These are phyloP conservation scores for Candida mesenterica DNA, from an alignment of 1,139 yeast genomes.

Conservation along the genomic window DNA sequence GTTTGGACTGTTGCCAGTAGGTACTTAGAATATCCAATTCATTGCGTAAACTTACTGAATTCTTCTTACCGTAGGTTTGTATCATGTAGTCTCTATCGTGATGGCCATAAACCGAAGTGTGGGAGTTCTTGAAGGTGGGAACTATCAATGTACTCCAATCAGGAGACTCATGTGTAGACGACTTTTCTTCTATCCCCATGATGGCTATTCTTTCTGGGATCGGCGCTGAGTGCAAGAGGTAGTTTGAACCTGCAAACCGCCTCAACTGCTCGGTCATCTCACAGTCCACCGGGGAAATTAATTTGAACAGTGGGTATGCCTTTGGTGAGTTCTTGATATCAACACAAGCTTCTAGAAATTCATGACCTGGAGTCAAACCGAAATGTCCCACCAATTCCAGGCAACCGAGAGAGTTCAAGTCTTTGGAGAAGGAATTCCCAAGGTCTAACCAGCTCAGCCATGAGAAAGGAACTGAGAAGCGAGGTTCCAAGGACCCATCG, in stretches of 20 bases:
- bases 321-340: not conserved
- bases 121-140: constrained; percentile 5
- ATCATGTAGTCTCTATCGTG: not conserved
- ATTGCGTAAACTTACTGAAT: too few relatives aligned
- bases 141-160: constrained; percentile 8
- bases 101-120: not conserved
- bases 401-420: not conserved
- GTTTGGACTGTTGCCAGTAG: not conserved
- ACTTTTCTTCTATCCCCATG: constrained; percentile 17
- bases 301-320: constrained; percentile 1
- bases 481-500: constrained; percentile 5
- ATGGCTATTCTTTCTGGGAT: constrained; percentile 17
- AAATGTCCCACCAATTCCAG: not conserved
- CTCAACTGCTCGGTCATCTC: constrained; percentile 12
- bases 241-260: constrained; percentile 12
- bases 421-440: not conserved
- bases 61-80: not conserved
- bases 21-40: too few relatives aligned
- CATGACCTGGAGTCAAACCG: not conserved
- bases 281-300: not conserved
- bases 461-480: constrained; percentile 16
- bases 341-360: not conserved
- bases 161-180: too few relatives aligned
- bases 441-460: constrained; percentile 19
- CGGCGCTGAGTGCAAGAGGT: constrained; percentile 14